These are phyloP conservation scores for Aegilops bicornis DNA, from an alignment of 176 grass and related monocot genomes.

Conservation along the genomic window DNA sequence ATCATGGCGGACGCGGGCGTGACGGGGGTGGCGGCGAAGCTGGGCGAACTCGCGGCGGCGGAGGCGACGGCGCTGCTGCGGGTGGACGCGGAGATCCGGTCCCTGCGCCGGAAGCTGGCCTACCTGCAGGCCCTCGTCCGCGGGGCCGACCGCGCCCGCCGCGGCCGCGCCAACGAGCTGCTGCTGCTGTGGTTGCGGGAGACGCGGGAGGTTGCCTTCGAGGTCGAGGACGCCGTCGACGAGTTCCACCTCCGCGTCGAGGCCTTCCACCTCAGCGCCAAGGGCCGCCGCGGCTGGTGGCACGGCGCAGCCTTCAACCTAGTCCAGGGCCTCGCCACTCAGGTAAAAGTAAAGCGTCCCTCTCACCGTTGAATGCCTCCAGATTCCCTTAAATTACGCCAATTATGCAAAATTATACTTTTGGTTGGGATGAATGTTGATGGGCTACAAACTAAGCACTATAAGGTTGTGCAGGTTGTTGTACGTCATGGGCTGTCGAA, in stretches of 20 bases:
- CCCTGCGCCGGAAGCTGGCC: conserved; percentile 41
- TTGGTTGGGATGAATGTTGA: too few species aligned
- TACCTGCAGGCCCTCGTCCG: conserved; percentile 47
- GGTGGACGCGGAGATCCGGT: conserved; percentile 38
- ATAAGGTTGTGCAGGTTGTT: conserved; percentile 5
- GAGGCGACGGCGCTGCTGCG: conserved; percentile 42
- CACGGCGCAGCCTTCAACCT: conserved; percentile 29
- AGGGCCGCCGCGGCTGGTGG: conserved; percentile 30
- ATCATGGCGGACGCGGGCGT: conserved; percentile 44
- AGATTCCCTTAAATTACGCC: not conserved
- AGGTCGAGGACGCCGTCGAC: conserved; percentile 55
- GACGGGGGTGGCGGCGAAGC: conserved; percentile 36
- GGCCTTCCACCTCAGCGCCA: conserved; percentile 13
- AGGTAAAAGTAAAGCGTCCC: not conserved
- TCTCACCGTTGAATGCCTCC: not conserved
- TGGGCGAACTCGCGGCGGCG: conserved; percentile 41
- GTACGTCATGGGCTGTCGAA: conserved; percentile 40
- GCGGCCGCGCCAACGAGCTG: conserved; percentile 42
- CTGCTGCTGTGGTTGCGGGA: conserved; percentile 48
- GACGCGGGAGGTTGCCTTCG: conserved; percentile 49
- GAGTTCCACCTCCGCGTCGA: conserved; percentile 52
- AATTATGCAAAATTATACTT: not conserved
- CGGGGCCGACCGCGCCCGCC: conserved; percentile 43
- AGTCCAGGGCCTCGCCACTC: conserved; percentile 11
- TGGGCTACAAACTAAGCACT: too few species aligned